A percentile compares a stretch with the other conserved stretches of the same genome.
These are phyloP conservation scores for Tuber indicum DNA, from an alignment of 495 filamentous ascomycete species.

Conservation along the genomic window DNA sequence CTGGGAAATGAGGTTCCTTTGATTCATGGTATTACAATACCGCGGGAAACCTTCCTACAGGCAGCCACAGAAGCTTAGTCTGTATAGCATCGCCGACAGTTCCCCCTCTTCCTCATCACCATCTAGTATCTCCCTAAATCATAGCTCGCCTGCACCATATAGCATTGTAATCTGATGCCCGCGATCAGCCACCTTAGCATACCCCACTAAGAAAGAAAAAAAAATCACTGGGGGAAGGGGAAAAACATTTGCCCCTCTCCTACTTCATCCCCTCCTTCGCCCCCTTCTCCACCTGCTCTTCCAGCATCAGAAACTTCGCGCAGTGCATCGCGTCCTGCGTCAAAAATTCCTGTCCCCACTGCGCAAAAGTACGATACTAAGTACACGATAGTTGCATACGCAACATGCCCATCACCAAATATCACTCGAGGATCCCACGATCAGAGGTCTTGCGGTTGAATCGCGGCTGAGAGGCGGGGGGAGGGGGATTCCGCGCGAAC, in stretches of 20 bases:
- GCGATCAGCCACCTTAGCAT: neutral
- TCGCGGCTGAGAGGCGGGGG: neutral
- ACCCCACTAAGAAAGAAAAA: neutral
- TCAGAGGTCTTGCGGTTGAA: conserved; percentile 15
- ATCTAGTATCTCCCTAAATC: neutral
- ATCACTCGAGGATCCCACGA: neutral
- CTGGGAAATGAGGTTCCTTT: too few species aligned
- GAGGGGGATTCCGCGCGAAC: neutral
- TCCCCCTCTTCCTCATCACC: neutral
- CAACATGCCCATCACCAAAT: neutral
- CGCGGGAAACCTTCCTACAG: too few species aligned
- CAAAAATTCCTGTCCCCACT: neutral
- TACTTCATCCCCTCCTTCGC: neutral
- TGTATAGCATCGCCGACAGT: neutral
- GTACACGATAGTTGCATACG: neutral
- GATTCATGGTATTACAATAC: neutral
- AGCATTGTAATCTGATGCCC: neutral
- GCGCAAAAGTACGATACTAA: neutral
- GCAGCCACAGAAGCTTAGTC: too few species aligned
- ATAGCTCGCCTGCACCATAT: neutral
- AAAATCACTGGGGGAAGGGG: neutral
- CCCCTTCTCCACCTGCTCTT: neutral
- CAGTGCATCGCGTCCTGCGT: neutral
- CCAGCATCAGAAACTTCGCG: neutral
- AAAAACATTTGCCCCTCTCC: neutral